These are phyloP conservation scores for Boletus barrowsii DNA, from an alignment of 768 basidiomycete genomes.

Conservation along the genomic window DNA sequence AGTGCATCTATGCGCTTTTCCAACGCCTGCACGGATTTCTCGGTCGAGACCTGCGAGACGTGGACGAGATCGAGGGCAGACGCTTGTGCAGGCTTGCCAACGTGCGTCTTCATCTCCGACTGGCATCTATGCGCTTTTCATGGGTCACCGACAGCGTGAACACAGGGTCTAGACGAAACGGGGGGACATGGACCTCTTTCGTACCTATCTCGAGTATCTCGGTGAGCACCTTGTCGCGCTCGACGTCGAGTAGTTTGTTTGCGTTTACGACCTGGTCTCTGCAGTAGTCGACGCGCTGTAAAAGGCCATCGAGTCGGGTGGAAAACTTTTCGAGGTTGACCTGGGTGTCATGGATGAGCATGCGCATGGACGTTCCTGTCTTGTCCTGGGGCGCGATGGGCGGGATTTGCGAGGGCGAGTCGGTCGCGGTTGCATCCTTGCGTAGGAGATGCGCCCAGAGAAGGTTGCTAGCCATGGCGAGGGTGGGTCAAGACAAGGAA, in stretches of 20 bases:
- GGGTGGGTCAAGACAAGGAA: too few species aligned
- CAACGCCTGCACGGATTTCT: conserved; percentile 40
- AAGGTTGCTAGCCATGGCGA: neutral
- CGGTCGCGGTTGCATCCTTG: conserved; percentile 3
- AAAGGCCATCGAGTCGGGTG: conserved; percentile 49
- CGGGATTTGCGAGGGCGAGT: neutral
- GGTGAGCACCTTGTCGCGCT: conserved; percentile 52
- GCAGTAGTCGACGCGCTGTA: conserved; percentile 48
- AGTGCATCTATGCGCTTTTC: conserved; percentile 57
- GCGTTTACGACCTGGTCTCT: conserved; percentile 51
- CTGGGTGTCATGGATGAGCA: conserved; percentile 73
- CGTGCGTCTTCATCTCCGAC: conserved; percentile 51
- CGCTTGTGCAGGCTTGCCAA: conserved; percentile 57
- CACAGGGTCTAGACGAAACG: neutral
- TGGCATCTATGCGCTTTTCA: conserved; percentile 61
- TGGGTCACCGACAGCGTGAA: too few species aligned
- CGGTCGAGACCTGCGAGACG: conserved; percentile 39
- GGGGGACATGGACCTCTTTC: neutral
- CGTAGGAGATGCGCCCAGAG: conserved; percentile 6
- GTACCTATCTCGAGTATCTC: conserved; percentile 38
- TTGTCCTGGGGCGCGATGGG: conserved; percentile 43
- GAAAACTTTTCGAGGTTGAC: conserved; percentile 68
- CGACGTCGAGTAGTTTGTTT: conserved; percentile 56
- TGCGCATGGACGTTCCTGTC: conserved; percentile 64
- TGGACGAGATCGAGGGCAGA: conserved; percentile 37